These are phyloP conservation scores for Conringia planisiliqua DNA, from an alignment of 345 rosid species.

Conservation along the genomic window DNA sequence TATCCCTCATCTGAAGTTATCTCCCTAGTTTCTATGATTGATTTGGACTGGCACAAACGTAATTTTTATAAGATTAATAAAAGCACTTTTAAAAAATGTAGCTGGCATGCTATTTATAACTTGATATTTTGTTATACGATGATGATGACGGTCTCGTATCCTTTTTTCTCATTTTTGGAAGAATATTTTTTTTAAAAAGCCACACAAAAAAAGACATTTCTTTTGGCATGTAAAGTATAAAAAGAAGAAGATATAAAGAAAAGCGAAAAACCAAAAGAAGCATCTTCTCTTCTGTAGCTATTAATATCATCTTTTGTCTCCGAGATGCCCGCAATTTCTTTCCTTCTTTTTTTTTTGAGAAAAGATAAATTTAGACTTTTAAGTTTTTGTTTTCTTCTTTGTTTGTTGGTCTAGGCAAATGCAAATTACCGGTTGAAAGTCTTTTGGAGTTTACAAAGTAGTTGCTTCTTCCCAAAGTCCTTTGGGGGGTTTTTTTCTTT, in stretches of 20 bases:
- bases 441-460: neutral
- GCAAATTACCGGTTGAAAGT: slow-evolving; percentile 8
- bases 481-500: neutral
- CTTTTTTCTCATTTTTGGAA: neutral
- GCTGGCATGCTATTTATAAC: slow-evolving; percentile 3
- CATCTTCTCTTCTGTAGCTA: neutral
- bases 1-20: neutral
- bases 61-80: neutral
- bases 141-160: neutral
- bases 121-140: neutral
- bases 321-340: slow-evolving; percentile 11
- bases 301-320: slow-evolving; percentile 17
- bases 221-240: neutral
- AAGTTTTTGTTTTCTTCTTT: neutral
- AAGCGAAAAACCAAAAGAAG: neutral
- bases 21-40: neutral
- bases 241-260: neutral
- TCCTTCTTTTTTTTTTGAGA: no score
- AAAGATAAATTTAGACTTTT: slow-evolving; percentile 22
- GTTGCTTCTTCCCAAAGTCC: slow-evolving; percentile 24
- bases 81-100: neutral
- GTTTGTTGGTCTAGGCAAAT: slow-evolving; percentile 11
- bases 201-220: neutral
- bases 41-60: neutral
- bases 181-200: neutral